phyloP scores from a whole-genome alignment of 345 rosid genomes.

The Aquilaria yunnanensis region DNA sequence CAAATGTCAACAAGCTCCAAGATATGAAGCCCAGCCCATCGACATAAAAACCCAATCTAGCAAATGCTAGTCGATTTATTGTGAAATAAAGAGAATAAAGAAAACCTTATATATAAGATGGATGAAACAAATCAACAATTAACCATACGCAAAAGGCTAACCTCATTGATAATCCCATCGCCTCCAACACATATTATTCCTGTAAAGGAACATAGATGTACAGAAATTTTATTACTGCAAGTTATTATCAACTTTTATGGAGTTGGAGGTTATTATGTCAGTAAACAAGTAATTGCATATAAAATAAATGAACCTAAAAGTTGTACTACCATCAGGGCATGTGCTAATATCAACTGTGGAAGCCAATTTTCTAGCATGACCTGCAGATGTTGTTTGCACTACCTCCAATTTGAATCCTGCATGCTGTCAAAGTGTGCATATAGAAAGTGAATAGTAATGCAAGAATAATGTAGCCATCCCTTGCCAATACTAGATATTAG shows the following conservation, averaged over 20 bases:
- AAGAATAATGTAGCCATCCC: too few relatives aligned
- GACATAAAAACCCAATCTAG: too few relatives aligned
- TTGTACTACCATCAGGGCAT: conserved; percentile 78
- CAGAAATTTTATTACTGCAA: conserved; percentile 5
- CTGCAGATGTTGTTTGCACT: conserved; percentile 83
- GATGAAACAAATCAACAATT: not conserved
- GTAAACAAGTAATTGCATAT: conserved; percentile 5
- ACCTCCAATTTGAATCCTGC: conserved; percentile 96
- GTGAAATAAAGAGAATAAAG: too few relatives aligned
- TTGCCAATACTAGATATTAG: too few relatives aligned
- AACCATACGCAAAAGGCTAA: conserved; percentile 26
- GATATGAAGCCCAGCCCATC: too few relatives aligned
- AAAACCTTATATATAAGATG: too few relatives aligned
- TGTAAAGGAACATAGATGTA: conserved; percentile 24
- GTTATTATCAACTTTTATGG: not conserved
- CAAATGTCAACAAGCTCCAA: too few relatives aligned
- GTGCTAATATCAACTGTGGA: conserved; percentile 79
- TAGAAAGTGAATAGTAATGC: not conserved
- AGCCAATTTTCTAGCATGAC: conserved; percentile 86
- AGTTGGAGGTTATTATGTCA: conserved; percentile 8
- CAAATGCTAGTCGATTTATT: too few relatives aligned
- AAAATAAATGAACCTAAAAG: conserved; percentile 8
- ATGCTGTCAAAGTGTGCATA: conserved; percentile 54
- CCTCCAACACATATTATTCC: conserved; percentile 98
- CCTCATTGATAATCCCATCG: conserved; percentile 98